Base-by-base conservation (phyloP, 495 filamentous ascomycete species). In the Neurospora cerealis region DNA sequence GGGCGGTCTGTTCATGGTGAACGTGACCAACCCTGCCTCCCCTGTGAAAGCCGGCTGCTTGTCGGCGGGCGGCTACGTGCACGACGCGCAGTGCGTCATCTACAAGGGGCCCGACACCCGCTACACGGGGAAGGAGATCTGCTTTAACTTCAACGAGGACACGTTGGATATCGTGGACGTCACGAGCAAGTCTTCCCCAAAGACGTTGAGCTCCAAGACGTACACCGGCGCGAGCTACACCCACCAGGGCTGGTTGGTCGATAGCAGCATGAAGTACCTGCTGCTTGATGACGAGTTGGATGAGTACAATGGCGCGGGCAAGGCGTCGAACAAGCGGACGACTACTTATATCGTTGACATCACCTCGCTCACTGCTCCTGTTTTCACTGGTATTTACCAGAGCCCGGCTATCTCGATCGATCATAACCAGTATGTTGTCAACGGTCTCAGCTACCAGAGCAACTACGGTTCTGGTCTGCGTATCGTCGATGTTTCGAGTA, bases 201-300 rank as follows among this genome's bases (percentile, higher is more conserved):
- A 72, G 73, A 78, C 88, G 71, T 84, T 90, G 78, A 88, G 86
- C 72, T 82, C 85, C 37, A 89, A 85, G 13, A 80, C 82, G 24
- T 90, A 90, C 78, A 82, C 81, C 37, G 88, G 88, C 40, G 85
- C 86, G 9, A 74, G 81, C 19, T 90, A 90, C 79, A 89, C 87
- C 0, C 88, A 90, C 80, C 88, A 90, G 80, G 88, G 88, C 39
- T 89, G 85, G 85, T 77, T 90, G 0, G 82, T 87, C n/a, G 86
- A 89, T 73, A 73, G 84, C 28, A 83, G 83, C 76, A 87, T 89
- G 75, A 76, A 85, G 71, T 89, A 82, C 77, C 83, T 90, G 5
- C 81, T 90, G 19, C 80, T 88, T 21, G 88, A 90, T 76, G 88
- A 90, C 79, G 88, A 90, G 77, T 83, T 86, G 75, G 88, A 90